These are phyloP conservation scores for Amanita exitialis DNA, from an alignment of 768 basidiomycete species.

Conservation along the genomic window DNA sequence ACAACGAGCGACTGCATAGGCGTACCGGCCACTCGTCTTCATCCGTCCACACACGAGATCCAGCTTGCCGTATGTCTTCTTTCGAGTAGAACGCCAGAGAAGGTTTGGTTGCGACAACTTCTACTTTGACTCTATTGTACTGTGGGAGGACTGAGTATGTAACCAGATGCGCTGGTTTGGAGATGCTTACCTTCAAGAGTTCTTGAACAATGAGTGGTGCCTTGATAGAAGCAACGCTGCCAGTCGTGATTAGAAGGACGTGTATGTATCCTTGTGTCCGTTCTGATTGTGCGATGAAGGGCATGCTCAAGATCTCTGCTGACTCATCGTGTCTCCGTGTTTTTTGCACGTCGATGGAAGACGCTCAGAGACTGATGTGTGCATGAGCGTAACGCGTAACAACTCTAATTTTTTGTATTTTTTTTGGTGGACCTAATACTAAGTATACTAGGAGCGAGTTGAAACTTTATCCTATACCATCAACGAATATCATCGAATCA, in stretches of 20 bases:
- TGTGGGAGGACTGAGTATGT: slow-evolving; percentile 18
- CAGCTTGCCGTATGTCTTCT: slow-evolving; percentile 35
- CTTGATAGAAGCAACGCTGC: slow-evolving; percentile 95
- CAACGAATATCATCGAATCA: no score
- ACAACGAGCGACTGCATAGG: slow-evolving; percentile 4
- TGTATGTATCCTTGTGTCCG: slow-evolving; percentile 39
- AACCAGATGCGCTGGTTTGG: neutral
- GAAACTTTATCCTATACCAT: no score
- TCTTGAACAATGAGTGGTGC: slow-evolving; percentile 80
- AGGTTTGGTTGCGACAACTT: slow-evolving; percentile 75
- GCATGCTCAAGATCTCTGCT: slow-evolving; percentile 8
- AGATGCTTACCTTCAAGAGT: slow-evolving; percentile 41
- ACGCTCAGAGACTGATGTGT: no score
- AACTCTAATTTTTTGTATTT: no score
- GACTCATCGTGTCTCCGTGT: neutral
- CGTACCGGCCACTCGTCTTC: slow-evolving; percentile 89
- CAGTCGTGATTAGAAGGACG: slow-evolving; percentile 79
- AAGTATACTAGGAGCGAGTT: no score
- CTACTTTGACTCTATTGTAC: slow-evolving; percentile 67
- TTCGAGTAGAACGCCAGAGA: slow-evolving; percentile 71
- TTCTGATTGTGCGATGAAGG: slow-evolving; percentile 31
- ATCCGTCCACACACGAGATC: slow-evolving; percentile 76
- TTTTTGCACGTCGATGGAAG: no score
- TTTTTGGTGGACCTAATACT: no score
- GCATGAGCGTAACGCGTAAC: no score